phyloP scores from a whole-genome alignment of 805 yeast species.

The Tetrapisispora phaffii region DNA sequence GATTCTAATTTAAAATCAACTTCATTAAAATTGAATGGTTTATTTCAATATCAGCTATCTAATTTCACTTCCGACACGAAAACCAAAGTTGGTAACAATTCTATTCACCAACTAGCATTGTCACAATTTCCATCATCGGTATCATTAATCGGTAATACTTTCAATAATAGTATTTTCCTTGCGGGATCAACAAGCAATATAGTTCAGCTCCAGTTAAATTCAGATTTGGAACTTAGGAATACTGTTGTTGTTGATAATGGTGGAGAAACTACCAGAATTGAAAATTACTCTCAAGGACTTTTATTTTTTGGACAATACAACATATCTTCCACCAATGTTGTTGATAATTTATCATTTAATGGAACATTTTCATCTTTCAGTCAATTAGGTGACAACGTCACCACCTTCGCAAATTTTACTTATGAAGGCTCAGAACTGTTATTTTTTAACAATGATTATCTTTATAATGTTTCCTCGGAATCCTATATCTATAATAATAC shows the following conservation, averaged over 20 bases:
- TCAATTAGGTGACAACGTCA: slow-evolving; percentile 3
- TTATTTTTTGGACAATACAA: slow-evolving; percentile 22
- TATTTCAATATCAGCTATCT: slow-evolving; percentile 69
- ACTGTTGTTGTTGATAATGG: slow-evolving; percentile 6
- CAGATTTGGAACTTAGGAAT: slow-evolving; percentile 12
- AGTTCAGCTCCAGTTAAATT: slow-evolving; percentile 24
- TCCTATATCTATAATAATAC: slow-evolving; percentile 16
- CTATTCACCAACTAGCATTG: slow-evolving; percentile 35
- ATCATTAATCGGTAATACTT: slow-evolving; percentile 22
- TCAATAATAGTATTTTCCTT: slow-evolving; percentile 39
- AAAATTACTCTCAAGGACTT: slow-evolving; percentile 29
- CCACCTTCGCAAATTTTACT: slow-evolving; percentile 16
- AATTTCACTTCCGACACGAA: slow-evolving; percentile 44
- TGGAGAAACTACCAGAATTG: slow-evolving; percentile 16
- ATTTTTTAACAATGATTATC: slow-evolving; percentile 18
- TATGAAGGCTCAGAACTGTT: slow-evolving; percentile 13
- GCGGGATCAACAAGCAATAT: slow-evolving; percentile 39
- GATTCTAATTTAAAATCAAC: not conserved
- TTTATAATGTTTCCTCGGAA: slow-evolving; percentile 24
- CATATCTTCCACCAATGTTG: slow-evolving; percentile 5
- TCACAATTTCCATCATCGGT: slow-evolving; percentile 21
- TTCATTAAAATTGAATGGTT: slow-evolving; percentile 43
- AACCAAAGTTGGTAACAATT: slow-evolving; percentile 38
- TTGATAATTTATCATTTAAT: slow-evolving; percentile 14
- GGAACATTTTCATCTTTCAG: slow-evolving; percentile 15